These are phyloP conservation scores for Astrothelium macrocarpum DNA, from an alignment of 495 filamentous ascomycete species.

Conservation along the genomic window DNA sequence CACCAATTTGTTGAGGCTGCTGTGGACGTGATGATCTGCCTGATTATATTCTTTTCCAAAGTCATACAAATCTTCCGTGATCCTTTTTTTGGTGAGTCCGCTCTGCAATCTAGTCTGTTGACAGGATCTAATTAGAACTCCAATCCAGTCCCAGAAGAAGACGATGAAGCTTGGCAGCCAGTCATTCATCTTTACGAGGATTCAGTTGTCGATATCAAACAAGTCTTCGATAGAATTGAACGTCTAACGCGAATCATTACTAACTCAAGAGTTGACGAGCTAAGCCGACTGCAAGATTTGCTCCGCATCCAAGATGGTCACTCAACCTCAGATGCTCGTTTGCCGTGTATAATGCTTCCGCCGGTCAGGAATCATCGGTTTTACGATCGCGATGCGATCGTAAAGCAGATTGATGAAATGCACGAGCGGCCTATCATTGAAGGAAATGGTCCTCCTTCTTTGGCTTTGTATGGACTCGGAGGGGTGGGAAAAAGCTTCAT, in stretches of 20 bases:
- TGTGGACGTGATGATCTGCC: not conserved
- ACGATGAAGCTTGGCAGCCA: too few species aligned
- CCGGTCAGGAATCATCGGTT: not conserved
- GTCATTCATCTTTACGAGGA: too few species aligned
- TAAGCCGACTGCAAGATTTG: not conserved
- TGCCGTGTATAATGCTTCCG: not conserved
- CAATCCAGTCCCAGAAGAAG: not conserved
- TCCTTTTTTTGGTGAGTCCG: not conserved
- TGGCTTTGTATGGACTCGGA: not conserved
- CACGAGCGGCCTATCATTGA: not conserved
- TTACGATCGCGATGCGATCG: not conserved
- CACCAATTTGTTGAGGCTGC: not conserved
- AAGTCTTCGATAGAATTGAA: too few species aligned
- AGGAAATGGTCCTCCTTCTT: not conserved
- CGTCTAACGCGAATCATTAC: too few species aligned
- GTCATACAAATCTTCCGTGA: not conserved
- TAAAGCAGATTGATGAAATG: not conserved
- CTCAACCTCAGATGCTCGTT: not conserved
- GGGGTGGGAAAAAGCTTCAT: not conserved
- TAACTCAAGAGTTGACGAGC: too few species aligned
- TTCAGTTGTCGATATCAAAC: too few species aligned
- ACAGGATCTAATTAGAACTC: not conserved
- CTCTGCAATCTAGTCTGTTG: not conserved
- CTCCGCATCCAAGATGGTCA: not conserved
- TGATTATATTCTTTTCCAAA: not conserved